Evolutionary conservation across 768 basidiomycete genomes (phyloP).

Genomic region (Boletus pseudo-olivaceus): DNA sequence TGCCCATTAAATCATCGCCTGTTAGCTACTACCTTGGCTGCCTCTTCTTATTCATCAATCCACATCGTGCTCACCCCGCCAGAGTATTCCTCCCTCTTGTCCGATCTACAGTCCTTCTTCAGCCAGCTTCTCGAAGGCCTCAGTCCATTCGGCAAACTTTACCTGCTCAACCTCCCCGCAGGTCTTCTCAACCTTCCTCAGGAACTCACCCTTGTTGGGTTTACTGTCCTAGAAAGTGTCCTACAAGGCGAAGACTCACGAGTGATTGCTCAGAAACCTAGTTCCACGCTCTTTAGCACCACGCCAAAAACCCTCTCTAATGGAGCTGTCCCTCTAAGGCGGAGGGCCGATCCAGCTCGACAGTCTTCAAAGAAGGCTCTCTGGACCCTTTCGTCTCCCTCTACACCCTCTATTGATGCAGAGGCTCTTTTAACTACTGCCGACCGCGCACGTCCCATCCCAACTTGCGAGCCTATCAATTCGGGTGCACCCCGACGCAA

Average conservation of each 20-base stretch:
- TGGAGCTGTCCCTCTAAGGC: slow-evolving; percentile 46
- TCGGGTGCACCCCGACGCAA: slow-evolving; percentile 59
- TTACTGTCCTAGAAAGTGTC: slow-evolving; percentile 48
- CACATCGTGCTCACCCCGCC: slow-evolving; percentile 61
- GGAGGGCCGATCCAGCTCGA: slow-evolving; percentile 49
- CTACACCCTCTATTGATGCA: slow-evolving; percentile 74
- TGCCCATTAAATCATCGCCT: background rate
- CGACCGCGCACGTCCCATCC: slow-evolving; percentile 76
- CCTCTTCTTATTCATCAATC: slow-evolving; percentile 58
- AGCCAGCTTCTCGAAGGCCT: slow-evolving; percentile 58
- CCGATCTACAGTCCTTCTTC: slow-evolving; percentile 55
- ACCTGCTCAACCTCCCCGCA: slow-evolving; percentile 54
- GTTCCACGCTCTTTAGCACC: slow-evolving; percentile 22
- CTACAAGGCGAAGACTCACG: slow-evolving; percentile 35
- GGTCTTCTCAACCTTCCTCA: slow-evolving; percentile 45
- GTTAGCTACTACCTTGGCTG: slow-evolving; percentile 54
- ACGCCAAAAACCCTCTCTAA: slow-evolving; percentile 26
- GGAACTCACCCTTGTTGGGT: slow-evolving; percentile 64
- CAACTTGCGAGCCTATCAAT: slow-evolving; percentile 66
- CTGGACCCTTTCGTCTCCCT: slow-evolving; percentile 75
- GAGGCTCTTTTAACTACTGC: slow-evolving; percentile 79
- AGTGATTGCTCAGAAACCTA: slow-evolving; percentile 72
- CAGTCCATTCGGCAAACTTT: slow-evolving; percentile 63
- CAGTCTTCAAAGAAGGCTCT: slow-evolving; percentile 82
- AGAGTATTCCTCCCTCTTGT: slow-evolving; percentile 58